Evolutionary conservation across 2,329 filamentous ascomycete species (phyloP), one percentile per base, ranked within the genome.

Genomic region (Alternaria panax): DNA sequence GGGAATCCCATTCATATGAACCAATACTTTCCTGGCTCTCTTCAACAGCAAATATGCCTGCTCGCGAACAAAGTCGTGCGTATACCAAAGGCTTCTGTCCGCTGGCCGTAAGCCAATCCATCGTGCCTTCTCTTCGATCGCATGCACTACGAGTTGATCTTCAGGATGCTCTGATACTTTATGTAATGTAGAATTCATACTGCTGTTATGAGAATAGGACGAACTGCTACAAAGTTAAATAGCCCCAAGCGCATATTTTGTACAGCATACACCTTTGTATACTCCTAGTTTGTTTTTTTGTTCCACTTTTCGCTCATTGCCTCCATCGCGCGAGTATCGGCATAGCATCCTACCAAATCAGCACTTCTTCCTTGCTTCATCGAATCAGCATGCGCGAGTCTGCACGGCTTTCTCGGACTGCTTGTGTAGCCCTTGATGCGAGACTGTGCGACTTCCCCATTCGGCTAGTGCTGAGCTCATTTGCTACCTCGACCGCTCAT

Each of bases 121-220:
- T 42, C 56, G 45, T 5, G 63, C 66, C 51, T 67, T 69, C 20
- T 67, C 57, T 30, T 65, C 64, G 30, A 70, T 65, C 16, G 59
- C 45, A 4, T 59, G 53, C 34, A 63, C 42, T 8, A 66, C 8
- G 12, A 66, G 30, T 34, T 60, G 51, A 9, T 25, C 46, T 22
- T n/a, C 16, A 6, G 16, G 46, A 12, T 41, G 3, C 7, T 52
- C 18, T 8, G 18, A 7, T 4, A n/a, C 24, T 16, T 38, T 36
- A 22, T 51, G 34, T 28, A 36, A 24, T 28, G 18, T 7, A 18
- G 14, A 40, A 18, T 4, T 16, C 34, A 51, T 41, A n/a, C 25
- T 32, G 12, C 1, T 16, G 14, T 32, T 2, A 14, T 47, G 43
- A 16, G 32, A 14, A 3, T 32, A 14, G 6, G 18, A 27, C 6